Evolutionary conservation across 2,329 filamentous ascomycete species (phyloP).

Genomic region (Botrytis hyacinthi): DNA sequence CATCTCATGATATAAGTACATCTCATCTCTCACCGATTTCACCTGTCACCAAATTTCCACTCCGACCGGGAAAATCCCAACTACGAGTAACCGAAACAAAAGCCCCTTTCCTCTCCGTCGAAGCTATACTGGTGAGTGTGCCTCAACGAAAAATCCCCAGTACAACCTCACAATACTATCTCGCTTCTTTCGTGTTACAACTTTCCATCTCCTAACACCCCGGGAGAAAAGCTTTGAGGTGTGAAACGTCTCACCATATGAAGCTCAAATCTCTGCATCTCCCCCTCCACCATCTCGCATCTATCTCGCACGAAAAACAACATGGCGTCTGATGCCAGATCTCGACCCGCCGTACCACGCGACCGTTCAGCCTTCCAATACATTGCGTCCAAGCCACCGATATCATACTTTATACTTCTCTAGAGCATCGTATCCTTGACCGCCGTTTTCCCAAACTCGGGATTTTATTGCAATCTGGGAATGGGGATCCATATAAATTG

Average conservation of each 20-base stretch:
- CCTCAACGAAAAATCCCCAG: background rate
- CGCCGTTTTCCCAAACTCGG: constrained; percentile 13
- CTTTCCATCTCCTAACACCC: background rate
- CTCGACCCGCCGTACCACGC: constrained; percentile 9
- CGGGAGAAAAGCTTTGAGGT: background rate
- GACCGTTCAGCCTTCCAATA: background rate
- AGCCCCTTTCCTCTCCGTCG: background rate
- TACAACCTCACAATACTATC: background rate
- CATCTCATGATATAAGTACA: constrained; percentile 17
- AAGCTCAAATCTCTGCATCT: background rate
- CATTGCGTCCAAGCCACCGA: constrained; percentile 6
- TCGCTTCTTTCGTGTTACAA: constrained; percentile 5
- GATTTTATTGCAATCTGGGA: background rate
- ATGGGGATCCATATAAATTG: background rate
- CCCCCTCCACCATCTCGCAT: constrained; percentile 5
- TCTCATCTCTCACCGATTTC: constrained; percentile 7
- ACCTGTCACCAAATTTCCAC: background rate
- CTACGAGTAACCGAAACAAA: background rate
- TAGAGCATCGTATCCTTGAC: background rate
- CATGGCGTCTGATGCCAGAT: constrained; percentile 12
- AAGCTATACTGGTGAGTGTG: background rate
- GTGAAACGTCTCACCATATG: background rate
- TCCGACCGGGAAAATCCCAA: background rate
- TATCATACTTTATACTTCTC: background rate
- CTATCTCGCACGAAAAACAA: background rate